These are phyloP conservation scores for Fusarium mangiferae DNA, from an alignment of 2,329 filamentous ascomycete genomes.

Conservation along the genomic window DNA sequence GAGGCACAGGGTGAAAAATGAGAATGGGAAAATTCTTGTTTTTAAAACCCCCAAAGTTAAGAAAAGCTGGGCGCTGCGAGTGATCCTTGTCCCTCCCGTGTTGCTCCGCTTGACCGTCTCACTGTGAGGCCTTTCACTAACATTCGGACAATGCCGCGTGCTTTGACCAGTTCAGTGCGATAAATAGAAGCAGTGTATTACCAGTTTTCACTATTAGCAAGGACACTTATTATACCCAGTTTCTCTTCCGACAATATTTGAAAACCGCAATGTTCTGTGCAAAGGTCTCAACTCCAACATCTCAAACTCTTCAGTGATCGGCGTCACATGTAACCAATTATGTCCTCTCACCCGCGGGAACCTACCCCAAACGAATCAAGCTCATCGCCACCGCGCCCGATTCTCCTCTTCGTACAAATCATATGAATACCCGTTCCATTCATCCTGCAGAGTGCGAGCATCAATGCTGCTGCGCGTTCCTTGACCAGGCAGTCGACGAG, in stretches of 20 bases:
- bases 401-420: constrained; percentile 44
- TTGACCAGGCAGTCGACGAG: constrained; percentile 38
- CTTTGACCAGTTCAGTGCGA: not conserved
- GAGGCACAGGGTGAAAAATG: not conserved
- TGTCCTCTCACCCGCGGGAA: constrained; percentile 1
- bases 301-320: not conserved
- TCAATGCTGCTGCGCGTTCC: constrained; percentile 46
- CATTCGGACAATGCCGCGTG: constrained; percentile 24
- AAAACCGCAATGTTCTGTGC: not conserved
- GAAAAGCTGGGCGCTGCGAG: constrained; percentile 9
- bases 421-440: constrained; percentile 48
- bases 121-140: constrained; percentile 5
- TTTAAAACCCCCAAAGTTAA: constrained; percentile 12
- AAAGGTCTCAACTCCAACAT: not conserved
- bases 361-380: not conserved
- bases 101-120: constrained; percentile 25
- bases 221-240: not conserved
- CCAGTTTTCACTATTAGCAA: not conserved
- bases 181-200: not conserved
- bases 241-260: not conserved
- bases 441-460: constrained; percentile 35
- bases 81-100: constrained; percentile 22
- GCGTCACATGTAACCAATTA: constrained; percentile 13
- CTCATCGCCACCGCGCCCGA: constrained; percentile 29
- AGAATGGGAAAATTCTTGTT: constrained; percentile 14